Evolutionary conservation across 495 filamentous ascomycete species (phyloP).

Genomic region (Neurospora africana): DNA sequence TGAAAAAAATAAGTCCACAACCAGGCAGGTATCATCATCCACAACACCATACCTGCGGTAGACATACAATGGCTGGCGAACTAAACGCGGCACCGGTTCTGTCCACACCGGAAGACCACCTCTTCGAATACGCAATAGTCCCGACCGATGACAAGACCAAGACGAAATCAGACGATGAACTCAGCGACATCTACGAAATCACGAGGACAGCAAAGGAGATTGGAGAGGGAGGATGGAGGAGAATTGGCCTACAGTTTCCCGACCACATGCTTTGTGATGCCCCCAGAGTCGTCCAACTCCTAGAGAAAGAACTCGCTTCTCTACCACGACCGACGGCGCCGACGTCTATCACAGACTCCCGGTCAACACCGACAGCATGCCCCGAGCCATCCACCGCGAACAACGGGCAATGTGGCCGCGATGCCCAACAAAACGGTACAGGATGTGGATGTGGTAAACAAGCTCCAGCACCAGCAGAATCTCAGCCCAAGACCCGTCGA

Average conservation of each 20-base stretch:
- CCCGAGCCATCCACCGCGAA: not conserved
- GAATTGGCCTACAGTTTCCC: constrained; percentile 88
- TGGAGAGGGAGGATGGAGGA: constrained; percentile 52
- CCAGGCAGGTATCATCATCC: not conserved
- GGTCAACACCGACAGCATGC: not conserved
- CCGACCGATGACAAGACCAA: constrained; percentile 19
- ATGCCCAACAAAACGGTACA: not conserved
- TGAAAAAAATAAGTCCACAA: no score
- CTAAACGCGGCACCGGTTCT: constrained; percentile 56
- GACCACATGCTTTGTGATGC: constrained; percentile 84
- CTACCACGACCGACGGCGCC: not conserved
- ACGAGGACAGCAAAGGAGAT: constrained; percentile 70
- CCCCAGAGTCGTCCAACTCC: constrained; percentile 61
- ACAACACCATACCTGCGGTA: not conserved
- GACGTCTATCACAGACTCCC: not conserved
- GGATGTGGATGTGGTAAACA: not conserved
- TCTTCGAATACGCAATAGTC: constrained; percentile 47
- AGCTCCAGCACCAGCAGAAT: not conserved
- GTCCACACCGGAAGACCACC: constrained; percentile 75
- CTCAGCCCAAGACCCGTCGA: constrained; percentile 9
- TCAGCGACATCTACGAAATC: constrained; percentile 77
- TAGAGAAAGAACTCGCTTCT: constrained; percentile 46
- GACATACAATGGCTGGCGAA: constrained; percentile 23
- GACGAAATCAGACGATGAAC: constrained; percentile 54
- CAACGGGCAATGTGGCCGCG: not conserved